These are phyloP conservation scores for Litsea cubeba DNA, from an alignment of 164 flowering plant species.

Conservation along the genomic window DNA sequence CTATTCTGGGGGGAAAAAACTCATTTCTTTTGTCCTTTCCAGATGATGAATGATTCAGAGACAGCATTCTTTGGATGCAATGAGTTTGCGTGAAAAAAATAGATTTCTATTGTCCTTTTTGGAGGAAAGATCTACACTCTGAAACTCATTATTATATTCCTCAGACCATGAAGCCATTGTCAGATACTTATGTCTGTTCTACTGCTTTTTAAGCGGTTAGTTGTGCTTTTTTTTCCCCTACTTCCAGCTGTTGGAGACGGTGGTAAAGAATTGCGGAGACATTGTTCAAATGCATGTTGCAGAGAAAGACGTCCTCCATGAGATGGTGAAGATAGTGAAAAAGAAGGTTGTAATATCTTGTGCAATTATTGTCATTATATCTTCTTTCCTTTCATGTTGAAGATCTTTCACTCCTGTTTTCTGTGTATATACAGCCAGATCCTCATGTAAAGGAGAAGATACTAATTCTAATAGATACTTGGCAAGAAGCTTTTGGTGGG, in stretches of 20 bases:
- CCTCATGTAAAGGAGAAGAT: constrained; percentile 90
- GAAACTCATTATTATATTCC: too few species aligned
- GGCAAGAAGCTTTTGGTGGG: constrained; percentile 99
- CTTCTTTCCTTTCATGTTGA: background rate
- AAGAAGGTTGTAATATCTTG: constrained; percentile 61
- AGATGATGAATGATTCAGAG: too few species aligned
- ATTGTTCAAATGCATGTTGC: constrained; percentile 97
- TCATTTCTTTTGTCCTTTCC: too few species aligned
- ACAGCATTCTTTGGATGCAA: too few species aligned
- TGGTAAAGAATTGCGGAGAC: constrained; percentile 94
- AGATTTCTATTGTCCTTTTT: too few species aligned
- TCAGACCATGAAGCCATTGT: too few species aligned
- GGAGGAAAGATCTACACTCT: too few species aligned
- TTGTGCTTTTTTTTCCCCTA: background rate
- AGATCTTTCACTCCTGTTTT: constrained; percentile 4
- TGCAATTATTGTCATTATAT: constrained; percentile 7
- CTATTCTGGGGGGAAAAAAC: too few species aligned
- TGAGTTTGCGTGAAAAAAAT: too few species aligned
- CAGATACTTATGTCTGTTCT: too few species aligned
- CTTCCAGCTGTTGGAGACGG: constrained; percentile 79
- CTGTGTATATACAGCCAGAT: constrained; percentile 61
- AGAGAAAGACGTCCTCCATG: constrained; percentile 82
- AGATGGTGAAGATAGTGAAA: constrained; percentile 87
- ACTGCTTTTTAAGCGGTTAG: background rate
- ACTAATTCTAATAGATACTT: constrained; percentile 79